A percentile compares a stretch with the other conserved stretches of the same genome.
These are phyloP conservation scores for Maudiozyma pseudohumilis DNA, from an alignment of 805 yeast species.

Conservation along the genomic window DNA sequence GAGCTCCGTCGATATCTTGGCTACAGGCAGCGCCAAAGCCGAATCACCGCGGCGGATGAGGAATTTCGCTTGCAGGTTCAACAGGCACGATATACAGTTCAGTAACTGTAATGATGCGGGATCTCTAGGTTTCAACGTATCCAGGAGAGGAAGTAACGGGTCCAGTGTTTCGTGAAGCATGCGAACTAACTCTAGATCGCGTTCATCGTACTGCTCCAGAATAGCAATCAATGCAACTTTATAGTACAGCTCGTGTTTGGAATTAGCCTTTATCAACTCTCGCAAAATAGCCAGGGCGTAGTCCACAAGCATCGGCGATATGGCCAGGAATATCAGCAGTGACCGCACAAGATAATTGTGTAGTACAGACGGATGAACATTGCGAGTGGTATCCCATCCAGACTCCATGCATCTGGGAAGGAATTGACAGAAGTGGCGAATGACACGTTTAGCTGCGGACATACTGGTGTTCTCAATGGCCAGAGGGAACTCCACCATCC, in stretches of 20 bases:
- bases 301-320: conserved; percentile 15
- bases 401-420: conserved; percentile 39
- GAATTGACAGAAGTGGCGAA: conserved; percentile 33
- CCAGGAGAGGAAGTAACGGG: conserved; percentile 13
- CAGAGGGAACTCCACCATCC: conserved; percentile 42
- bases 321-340: conserved; percentile 22
- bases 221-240: conserved; percentile 19
- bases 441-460: conserved; percentile 24
- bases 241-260: conserved; percentile 17
- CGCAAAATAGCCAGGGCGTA: conserved; percentile 15
- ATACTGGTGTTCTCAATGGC: conserved; percentile 25
- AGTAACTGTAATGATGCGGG: conserved; percentile 15
- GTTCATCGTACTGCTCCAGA: conserved; percentile 14
- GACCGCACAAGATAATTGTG: conserved; percentile 49
- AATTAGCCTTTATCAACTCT: conserved; percentile 11
- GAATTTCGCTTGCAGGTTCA: conserved; percentile 23
- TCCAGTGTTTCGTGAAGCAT: conserved; percentile 13
- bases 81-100: conserved; percentile 20
- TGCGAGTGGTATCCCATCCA: conserved; percentile 33
- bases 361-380: conserved; percentile 27
- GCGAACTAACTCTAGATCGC: conserved; percentile 18
- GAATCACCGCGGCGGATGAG: conserved; percentile 19
- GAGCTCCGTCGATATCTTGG: conserved; percentile 19
- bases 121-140: conserved; percentile 13
- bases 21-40: conserved; percentile 18